These are phyloP conservation scores for Heliosperma pusillum DNA, from an alignment of 148 eudicot genomes.

Conservation along the genomic window DNA sequence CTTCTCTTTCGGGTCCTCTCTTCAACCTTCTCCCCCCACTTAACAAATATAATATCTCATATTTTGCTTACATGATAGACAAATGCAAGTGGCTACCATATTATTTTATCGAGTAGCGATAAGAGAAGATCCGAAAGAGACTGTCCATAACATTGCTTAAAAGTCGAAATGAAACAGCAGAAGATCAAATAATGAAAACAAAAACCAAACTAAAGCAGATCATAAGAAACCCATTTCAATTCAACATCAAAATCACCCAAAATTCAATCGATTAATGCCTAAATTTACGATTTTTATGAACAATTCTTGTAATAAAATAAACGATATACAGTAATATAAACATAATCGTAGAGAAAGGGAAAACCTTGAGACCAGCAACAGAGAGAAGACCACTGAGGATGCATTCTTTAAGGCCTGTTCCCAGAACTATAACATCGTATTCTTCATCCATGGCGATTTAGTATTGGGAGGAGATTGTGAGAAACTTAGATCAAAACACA, in stretches of 20 bases:
- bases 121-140: no score
- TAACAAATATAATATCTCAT: no score
- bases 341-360: not conserved
- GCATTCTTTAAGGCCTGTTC: slow-evolving; percentile 64
- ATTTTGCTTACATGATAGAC: no score
- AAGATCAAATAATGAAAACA: not conserved
- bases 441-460: slow-evolving; percentile 46
- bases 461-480: not conserved
- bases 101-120: no score
- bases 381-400: slow-evolving; percentile 63
- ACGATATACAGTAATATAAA: no score
- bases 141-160: no score
- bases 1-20: no score
- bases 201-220: not conserved
- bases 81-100: no score
- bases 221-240: slow-evolving; percentile 15
- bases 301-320: not conserved
- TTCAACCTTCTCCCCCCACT: no score
- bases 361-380: slow-evolving; percentile 59
- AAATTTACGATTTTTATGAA: not conserved
- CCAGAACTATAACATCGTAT: slow-evolving; percentile 52
- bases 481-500: slow-evolving; percentile 18
- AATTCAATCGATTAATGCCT: not conserved
- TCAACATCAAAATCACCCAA: slow-evolving; percentile 10
- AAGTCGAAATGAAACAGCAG: no score